Base-by-base conservation (phyloP, 805 yeast genomes). In the Wickerhamomyces ciferrii region DNA sequence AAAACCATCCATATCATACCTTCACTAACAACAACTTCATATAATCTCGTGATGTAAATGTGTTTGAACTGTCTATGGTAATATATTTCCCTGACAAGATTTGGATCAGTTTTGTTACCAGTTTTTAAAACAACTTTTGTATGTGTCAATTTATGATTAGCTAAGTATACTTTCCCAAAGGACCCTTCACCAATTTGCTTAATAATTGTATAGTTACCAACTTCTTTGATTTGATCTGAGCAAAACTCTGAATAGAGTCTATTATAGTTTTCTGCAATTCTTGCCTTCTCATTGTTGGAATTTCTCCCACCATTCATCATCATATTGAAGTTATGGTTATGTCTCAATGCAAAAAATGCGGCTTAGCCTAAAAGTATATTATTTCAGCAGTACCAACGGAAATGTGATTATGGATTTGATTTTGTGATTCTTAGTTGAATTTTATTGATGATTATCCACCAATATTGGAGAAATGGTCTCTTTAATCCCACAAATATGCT, bases 151-250 rank as follows among this genome's bases (percentile, higher is more conserved):
- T 75, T 75, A 58, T 92, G 98, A 34, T 72, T 71, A 2, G 97
- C 98, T 27, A 92, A 68, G 61, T 84, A 94, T 1, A 90, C 96
- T 59, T 86, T 87, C 9, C 98, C 97, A 72, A 90, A 92, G 3
- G 96, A 77, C 10, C 97, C 97, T 56, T 87, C 90, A 2, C 97
- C 98, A 20, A 92, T 84, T 53, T 83, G 87, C 48, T 81, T 71
- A 7, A 80, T 58, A 8, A 94, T 79, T 43, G 75, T 70, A 60
- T 92, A 92, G 63, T 86, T 88, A 1, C 99, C 98, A 13, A 92
- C 82, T 46, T 82, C 86, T 42, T 69, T 69, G 39, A 82, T 66
- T 38, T 76, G 79, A 10, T 76, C 58, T 14, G 67, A 63, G 10
- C 70, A 64, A 51, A 77, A 74, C 44, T 74, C 72, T 20, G 69